Evolutionary conservation across 495 filamentous ascomycete species (phyloP).

Genomic region (Talaromyces ruber): DNA sequence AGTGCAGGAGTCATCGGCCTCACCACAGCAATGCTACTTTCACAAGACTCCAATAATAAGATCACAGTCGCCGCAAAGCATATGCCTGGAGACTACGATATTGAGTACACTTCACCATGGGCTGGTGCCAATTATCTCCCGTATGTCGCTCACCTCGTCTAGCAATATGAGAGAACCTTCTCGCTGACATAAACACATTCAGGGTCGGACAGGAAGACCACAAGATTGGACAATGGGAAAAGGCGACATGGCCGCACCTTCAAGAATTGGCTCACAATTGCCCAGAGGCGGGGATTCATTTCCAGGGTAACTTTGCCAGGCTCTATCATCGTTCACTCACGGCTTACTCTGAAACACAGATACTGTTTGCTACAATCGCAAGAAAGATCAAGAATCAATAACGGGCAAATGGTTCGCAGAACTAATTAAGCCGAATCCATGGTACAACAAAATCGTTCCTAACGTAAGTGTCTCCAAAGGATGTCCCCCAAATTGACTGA

Average conservation of each 20-base stretch:
- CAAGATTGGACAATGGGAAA: constrained; percentile 51
- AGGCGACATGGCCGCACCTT: constrained; percentile 59
- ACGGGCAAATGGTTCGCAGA: constrained; percentile 50
- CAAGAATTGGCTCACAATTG: constrained; percentile 56
- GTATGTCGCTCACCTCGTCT: constrained; percentile 39
- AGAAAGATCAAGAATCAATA: constrained; percentile 45
- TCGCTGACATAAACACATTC: not conserved
- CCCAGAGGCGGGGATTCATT: constrained; percentile 85
- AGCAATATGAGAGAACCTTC: not conserved
- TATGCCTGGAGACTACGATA: constrained; percentile 97
- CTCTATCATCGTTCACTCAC: not conserved
- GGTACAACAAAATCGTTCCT: constrained; percentile 73
- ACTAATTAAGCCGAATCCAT: constrained; percentile 61
- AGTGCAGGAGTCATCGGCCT: constrained; percentile 90
- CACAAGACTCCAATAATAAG: constrained; percentile 55
- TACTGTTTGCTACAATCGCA: constrained; percentile 52
- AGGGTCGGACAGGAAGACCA: constrained; percentile 48
- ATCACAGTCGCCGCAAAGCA: constrained; percentile 88
- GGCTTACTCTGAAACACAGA: constrained; percentile 23
- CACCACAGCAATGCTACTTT: constrained; percentile 81
- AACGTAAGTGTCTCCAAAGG: constrained; percentile 36
- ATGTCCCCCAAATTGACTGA: not conserved
- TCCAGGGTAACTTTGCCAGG: constrained; percentile 49
- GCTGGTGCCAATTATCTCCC: constrained; percentile 90
- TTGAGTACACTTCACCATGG: constrained; percentile 93